Evolutionary conservation across 2,329 filamentous ascomycete species (phyloP).

Genomic region (Cyphellophora attinorum): DNA sequence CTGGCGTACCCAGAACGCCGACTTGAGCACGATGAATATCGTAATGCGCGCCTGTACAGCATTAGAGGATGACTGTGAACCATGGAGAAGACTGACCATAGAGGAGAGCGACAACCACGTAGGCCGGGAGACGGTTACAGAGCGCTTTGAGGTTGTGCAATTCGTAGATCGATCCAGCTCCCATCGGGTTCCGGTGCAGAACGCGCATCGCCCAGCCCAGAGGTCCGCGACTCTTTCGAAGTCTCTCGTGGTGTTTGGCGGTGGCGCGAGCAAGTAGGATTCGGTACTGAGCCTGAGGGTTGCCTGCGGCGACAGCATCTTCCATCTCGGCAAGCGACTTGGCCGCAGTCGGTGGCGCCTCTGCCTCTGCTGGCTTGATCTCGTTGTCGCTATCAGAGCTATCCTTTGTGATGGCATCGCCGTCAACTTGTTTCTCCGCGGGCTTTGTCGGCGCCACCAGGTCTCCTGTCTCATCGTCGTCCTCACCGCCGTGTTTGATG

Average conservation of each 20-base stretch:
- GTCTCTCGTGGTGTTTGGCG: constrained; percentile 51
- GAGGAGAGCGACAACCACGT: constrained; percentile 51
- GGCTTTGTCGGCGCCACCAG: neutral
- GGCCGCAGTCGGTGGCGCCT: constrained; percentile 27
- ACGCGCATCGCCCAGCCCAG: constrained; percentile 78
- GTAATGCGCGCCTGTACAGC: constrained; percentile 54
- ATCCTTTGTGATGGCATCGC: too few relatives aligned
- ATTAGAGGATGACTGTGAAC: too few relatives aligned
- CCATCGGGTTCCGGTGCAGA: constrained; percentile 64
- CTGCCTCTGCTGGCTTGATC: constrained; percentile 7
- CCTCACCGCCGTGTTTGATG: constrained; percentile 54
- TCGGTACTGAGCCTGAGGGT: constrained; percentile 47
- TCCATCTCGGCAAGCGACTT: constrained; percentile 21
- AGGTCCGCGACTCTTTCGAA: constrained; percentile 53
- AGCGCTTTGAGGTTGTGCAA: constrained; percentile 56
- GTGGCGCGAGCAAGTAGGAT: constrained; percentile 36
- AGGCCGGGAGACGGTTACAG: constrained; percentile 59
- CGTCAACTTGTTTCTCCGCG: neutral
- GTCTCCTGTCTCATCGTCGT: constrained; percentile 19
- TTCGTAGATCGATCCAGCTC: constrained; percentile 65
- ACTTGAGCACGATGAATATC: constrained; percentile 70
- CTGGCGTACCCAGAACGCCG: constrained; percentile 61
- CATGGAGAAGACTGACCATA: too few relatives aligned
- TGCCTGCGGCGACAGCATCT: constrained; percentile 6
- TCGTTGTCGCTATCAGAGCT: constrained; percentile 21